phyloP scores from a whole-genome alignment of 2,329 filamentous ascomycete genomes.

The Byssoonygena ceratinophila region DNA sequence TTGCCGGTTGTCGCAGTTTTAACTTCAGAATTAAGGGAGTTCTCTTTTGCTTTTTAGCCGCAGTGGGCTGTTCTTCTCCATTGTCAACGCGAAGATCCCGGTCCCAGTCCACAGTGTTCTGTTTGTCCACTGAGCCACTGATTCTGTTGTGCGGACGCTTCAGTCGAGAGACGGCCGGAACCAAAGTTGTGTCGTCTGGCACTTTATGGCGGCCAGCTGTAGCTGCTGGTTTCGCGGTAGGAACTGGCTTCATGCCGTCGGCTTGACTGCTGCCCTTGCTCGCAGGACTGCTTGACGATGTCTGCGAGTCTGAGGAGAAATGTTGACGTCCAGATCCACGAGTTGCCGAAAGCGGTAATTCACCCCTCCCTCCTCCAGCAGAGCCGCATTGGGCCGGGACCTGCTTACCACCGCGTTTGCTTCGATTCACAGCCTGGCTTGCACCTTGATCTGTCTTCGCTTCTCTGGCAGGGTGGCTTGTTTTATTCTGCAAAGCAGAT shows the following conservation, averaged over 20 bases:
- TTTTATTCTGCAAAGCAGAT: neutral
- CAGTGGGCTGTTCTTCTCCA: neutral
- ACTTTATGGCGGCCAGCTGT: neutral
- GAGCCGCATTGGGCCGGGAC: neutral
- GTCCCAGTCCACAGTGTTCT: slow-evolving; percentile 15
- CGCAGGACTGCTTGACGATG: neutral
- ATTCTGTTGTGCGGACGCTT: slow-evolving; percentile 16
- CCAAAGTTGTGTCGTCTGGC: neutral
- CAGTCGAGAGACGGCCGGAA: slow-evolving; percentile 8
- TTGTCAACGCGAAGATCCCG: slow-evolving; percentile 16
- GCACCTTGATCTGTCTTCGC: neutral
- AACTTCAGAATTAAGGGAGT: neutral
- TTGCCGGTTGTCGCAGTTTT: neutral
- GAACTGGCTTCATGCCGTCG: neutral
- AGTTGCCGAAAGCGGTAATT: slow-evolving; percentile 6
- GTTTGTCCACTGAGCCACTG: slow-evolving; percentile 1
- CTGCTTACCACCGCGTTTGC: neutral
- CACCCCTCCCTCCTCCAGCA: neutral
- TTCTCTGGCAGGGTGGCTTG: neutral
- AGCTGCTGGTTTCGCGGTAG: neutral
- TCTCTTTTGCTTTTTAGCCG: slow-evolving; percentile 10
- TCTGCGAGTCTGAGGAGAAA: neutral
- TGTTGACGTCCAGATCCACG: neutral
- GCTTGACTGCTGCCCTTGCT: neutral
- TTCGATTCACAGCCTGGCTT: neutral